phyloP scores from a whole-genome alignment of 345 rosid species.

The Salix exigua region DNA sequence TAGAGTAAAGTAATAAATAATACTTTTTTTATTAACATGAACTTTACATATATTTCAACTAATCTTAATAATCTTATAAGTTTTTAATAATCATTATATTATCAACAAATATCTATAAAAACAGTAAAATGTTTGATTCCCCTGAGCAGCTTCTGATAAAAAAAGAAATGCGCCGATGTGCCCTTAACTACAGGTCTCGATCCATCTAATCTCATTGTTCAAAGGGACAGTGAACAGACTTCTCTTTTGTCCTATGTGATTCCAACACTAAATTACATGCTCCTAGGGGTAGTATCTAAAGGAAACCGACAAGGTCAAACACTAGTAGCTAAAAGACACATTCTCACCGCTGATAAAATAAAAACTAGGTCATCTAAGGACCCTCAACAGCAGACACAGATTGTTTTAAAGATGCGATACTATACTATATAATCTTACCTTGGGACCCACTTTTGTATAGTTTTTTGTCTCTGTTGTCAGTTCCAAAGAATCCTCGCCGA shows the following conservation, averaged over 20 bases:
- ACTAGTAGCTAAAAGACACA: slow-evolving; percentile 23
- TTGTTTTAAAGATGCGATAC: slow-evolving; percentile 19
- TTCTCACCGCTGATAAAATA: not conserved
- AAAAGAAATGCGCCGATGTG: not conserved
- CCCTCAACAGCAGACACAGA: slow-evolving; percentile 41
- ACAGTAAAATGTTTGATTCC: not conserved
- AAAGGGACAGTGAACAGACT: slow-evolving; percentile 13
- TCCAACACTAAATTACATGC: not conserved
- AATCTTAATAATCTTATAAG: too few species aligned
- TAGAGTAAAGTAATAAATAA: not conserved
- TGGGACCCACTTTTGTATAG: slow-evolving; percentile 39
- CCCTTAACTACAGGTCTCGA: slow-evolving; percentile 1
- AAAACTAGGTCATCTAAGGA: slow-evolving; percentile 9
- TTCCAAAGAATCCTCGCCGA: slow-evolving; percentile 46
- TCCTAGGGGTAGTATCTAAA: not conserved
- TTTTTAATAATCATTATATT: too few species aligned
- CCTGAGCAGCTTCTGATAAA: not conserved
- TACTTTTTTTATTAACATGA: too few species aligned
- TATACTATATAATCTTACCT: slow-evolving; percentile 37
- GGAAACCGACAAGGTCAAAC: slow-evolving; percentile 15
- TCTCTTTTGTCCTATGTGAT: slow-evolving; percentile 15
- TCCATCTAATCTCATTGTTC: slow-evolving; percentile 7
- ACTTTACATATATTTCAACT: too few species aligned
- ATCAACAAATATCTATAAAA: too few species aligned
- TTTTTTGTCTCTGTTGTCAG: slow-evolving; percentile 23